Evolutionary conservation across 192 early-diverging fungal genomes (phyloP).

Genomic region (Backusella westeae): DNA sequence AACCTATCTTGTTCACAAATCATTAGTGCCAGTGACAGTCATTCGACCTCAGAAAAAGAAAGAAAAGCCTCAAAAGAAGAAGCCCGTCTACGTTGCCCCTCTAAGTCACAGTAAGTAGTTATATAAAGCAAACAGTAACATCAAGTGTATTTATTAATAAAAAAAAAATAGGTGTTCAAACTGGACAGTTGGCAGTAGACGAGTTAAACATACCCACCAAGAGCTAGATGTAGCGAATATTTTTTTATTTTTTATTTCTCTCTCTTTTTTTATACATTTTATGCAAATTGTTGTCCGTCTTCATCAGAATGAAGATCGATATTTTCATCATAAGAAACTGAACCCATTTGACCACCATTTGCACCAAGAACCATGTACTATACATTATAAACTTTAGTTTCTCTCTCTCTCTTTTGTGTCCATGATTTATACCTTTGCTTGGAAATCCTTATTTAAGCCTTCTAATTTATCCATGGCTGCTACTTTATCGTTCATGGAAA

Average conservation of each 20-base stretch:
- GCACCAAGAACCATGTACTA: conserved; percentile 23
- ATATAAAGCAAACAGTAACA: neutral
- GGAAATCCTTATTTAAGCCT: conserved; percentile 47
- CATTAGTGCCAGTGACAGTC: conserved; percentile 49
- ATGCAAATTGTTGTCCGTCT: neutral
- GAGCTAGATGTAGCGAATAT: neutral
- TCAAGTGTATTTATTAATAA: neutral
- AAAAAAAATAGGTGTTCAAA: conserved; percentile 16
- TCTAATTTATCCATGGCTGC: conserved; percentile 42
- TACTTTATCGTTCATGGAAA: conserved; percentile 34
- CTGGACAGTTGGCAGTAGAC: conserved; percentile 18
- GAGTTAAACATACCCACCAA: neutral
- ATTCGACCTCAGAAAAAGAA: conserved; percentile 45
- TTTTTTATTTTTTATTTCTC: conserved; percentile 1
- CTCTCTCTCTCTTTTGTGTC: neutral
- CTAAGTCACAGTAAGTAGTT: conserved; percentile 26
- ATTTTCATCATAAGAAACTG: conserved; percentile 20
- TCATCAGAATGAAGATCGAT: conserved; percentile 21
- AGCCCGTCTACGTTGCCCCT: neutral
- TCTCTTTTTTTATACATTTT: neutral
- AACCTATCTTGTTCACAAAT: conserved; percentile 54
- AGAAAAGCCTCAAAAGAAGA: conserved; percentile 34
- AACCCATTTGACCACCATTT: conserved; percentile 11
- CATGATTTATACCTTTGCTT: conserved; percentile 35
- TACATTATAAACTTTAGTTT: neutral